phyloP scores from a whole-genome alignment of 2,329 filamentous ascomycete genomes.

The Venturia oleaginea region DNA sequence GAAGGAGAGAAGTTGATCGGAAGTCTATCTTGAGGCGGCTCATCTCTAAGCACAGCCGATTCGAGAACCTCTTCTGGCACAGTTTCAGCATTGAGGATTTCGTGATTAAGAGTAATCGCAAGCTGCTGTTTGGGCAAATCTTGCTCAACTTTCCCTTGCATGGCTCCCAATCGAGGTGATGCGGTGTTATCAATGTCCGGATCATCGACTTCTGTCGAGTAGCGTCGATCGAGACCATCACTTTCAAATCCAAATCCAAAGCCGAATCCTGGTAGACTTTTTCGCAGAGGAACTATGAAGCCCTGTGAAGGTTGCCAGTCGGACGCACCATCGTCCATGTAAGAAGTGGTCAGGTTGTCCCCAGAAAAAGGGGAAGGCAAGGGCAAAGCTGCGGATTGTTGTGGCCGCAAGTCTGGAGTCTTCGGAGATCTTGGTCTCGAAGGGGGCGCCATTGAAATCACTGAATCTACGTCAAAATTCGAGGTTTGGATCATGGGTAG shows the following conservation, averaged over 20 bases:
- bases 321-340: not conserved
- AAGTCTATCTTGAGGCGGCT: not conserved
- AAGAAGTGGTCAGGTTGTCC: conserved; percentile 13
- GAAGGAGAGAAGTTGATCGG: not conserved
- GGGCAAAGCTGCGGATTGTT: conserved; percentile 22
- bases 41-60: not conserved
- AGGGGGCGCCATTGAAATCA: not conserved
- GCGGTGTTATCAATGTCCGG: not conserved
- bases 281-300: not conserved
- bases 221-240: conserved; percentile 1
- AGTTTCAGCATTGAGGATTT: not conserved
- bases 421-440: conserved; percentile 16
- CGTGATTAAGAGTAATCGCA: not conserved
- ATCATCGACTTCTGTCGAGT: not conserved
- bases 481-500: not conserved
- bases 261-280: not conserved
- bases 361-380: conserved; percentile 27
- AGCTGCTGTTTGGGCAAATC: not conserved
- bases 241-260: conserved; percentile 14
- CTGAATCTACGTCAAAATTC: not conserved
- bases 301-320: not conserved
- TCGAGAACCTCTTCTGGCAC: not conserved
- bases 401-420: conserved; percentile 24
- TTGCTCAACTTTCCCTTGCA: too few relatives aligned
- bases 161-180: not conserved